Evolutionary conservation across 2,329 filamentous ascomycete genomes (phyloP).

Genomic region (Ophiostoma himal-ulmi): DNA sequence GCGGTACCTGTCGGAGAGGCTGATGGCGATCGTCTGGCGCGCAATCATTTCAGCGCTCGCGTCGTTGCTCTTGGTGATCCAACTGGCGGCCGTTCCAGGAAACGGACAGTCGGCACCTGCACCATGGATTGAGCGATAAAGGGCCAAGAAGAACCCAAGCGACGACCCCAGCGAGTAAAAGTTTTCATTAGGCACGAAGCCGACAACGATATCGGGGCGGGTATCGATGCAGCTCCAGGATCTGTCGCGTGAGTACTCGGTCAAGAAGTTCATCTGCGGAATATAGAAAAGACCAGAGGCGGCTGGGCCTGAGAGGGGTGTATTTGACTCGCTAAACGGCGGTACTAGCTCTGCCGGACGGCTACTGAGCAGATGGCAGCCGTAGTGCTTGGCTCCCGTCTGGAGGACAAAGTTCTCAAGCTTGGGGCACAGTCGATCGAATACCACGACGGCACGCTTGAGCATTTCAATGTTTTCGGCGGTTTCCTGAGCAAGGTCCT

Average conservation of each 20-base stretch:
- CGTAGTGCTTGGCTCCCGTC: constrained; percentile 39
- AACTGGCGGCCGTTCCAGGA: constrained; percentile 36
- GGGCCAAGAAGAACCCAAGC: constrained; percentile 35
- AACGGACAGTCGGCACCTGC: constrained; percentile 36
- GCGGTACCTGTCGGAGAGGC: constrained; percentile 37
- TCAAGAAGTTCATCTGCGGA: not conserved
- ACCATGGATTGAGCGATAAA: constrained; percentile 36
- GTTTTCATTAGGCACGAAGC: constrained; percentile 41
- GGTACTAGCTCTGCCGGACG: not conserved
- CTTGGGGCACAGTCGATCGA: constrained; percentile 36
- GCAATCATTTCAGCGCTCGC: constrained; percentile 34
- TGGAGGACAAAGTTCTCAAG: constrained; percentile 39
- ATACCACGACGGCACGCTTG: constrained; percentile 34
- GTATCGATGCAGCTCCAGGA: constrained; percentile 41
- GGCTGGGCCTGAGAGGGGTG: not conserved
- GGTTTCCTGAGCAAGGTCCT: not conserved
- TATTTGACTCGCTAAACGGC: not conserved
- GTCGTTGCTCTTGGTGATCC: constrained; percentile 38
- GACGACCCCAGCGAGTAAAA: constrained; percentile 39
- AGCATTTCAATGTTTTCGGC: constrained; percentile 35
- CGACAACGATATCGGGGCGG: constrained; percentile 40
- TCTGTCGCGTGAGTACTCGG: not conserved
- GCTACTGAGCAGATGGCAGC: constrained; percentile 29
- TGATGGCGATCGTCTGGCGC: constrained; percentile 35
- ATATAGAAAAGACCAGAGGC: not conserved